Evolutionary conservation across 2,329 filamentous ascomycete species (phyloP).

Genomic region (Cercospora sp.): DNA sequence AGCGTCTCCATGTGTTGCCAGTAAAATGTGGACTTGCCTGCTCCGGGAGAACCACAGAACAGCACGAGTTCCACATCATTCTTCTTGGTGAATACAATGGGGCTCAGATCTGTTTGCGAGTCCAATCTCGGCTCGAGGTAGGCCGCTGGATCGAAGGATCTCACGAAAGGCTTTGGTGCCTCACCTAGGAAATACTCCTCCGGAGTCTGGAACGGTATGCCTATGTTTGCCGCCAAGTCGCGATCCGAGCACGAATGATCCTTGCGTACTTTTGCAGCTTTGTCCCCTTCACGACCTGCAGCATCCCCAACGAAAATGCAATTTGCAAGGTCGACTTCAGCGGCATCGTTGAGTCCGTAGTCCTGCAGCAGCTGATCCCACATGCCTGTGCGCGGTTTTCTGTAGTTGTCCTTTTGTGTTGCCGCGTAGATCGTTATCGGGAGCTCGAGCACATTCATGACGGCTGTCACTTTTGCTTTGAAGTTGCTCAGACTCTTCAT

Average conservation of each 20-base stretch:
- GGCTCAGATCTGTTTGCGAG: constrained; percentile 37
- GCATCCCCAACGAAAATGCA: constrained; percentile 94
- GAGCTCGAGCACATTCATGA: constrained; percentile 71
- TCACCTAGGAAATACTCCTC: constrained; percentile 87
- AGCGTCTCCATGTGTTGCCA: constrained; percentile 74
- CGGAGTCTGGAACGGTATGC: constrained; percentile 78
- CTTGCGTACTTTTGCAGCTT: constrained; percentile 46
- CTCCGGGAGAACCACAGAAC: constrained; percentile 84
- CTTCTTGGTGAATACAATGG: constrained; percentile 56
- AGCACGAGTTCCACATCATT: constrained; percentile 74
- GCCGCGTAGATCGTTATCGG: constrained; percentile 83
- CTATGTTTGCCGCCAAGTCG: constrained; percentile 83
- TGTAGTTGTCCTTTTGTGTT: constrained; percentile 75
- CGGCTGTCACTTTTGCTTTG: constrained; percentile 72
- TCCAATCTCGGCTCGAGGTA: constrained; percentile 47
- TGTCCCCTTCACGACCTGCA: constrained; percentile 52
- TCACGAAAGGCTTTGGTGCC: constrained; percentile 62
- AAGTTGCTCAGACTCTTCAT: constrained; percentile 73
- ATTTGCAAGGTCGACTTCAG: constrained; percentile 64
- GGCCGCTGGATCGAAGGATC: constrained; percentile 69
- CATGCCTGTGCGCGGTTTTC: constrained; percentile 88
- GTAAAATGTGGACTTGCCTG: constrained; percentile 91
- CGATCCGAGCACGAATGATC: constrained; percentile 64
- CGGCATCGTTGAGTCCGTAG: constrained; percentile 50
- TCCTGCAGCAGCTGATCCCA: constrained; percentile 69